A percentile compares a stretch with the other conserved stretches of the same genome.
These are phyloP conservation scores for Phytophthora meadii DNA, from an alignment of 352 stramenopile genomes.

Conservation along the genomic window DNA sequence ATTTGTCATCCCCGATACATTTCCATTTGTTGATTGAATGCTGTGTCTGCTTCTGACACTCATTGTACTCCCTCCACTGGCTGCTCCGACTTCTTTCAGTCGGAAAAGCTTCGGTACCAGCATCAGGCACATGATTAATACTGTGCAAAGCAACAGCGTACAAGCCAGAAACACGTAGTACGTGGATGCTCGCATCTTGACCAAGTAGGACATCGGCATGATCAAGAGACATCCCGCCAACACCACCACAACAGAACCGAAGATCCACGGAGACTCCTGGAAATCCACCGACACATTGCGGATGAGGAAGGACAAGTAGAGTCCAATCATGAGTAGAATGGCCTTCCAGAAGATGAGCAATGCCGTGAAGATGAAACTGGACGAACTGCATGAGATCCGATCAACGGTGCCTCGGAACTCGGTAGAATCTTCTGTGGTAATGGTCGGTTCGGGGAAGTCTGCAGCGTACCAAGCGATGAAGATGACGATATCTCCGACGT, in stretches of 20 bases:
- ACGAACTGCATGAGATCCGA: constrained; percentile 41
- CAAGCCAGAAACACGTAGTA: constrained; percentile 49
- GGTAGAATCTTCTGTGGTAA: constrained; percentile 19
- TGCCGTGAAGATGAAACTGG: constrained; percentile 59
- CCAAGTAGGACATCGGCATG: constrained; percentile 57
- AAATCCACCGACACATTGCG: constrained; percentile 73
- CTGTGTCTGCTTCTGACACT: constrained; percentile 8
- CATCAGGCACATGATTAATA: constrained; percentile 53
- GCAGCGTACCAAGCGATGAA: constrained; percentile 43
- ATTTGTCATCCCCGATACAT: neutral
- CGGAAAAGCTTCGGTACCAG: constrained; percentile 51
- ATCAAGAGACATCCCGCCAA: constrained; percentile 57
- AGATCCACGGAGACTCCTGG: constrained; percentile 75
- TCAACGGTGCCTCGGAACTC: constrained; percentile 41
- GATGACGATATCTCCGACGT: constrained; percentile 45
- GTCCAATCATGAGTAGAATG: constrained; percentile 46
- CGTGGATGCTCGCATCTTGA: constrained; percentile 41
- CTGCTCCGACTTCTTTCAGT: constrained; percentile 27
- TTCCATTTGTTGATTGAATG: neutral
- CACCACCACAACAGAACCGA: constrained; percentile 54
- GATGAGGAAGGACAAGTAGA: constrained; percentile 68
- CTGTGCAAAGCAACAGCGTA: constrained; percentile 40
- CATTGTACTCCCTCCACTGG: neutral
- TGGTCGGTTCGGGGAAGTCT: constrained; percentile 42
- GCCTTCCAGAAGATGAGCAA: constrained; percentile 69